phyloP scores from a whole-genome alignment of 2,329 filamentous ascomycete genomes.

The Dothideomycetes sp. region DNA sequence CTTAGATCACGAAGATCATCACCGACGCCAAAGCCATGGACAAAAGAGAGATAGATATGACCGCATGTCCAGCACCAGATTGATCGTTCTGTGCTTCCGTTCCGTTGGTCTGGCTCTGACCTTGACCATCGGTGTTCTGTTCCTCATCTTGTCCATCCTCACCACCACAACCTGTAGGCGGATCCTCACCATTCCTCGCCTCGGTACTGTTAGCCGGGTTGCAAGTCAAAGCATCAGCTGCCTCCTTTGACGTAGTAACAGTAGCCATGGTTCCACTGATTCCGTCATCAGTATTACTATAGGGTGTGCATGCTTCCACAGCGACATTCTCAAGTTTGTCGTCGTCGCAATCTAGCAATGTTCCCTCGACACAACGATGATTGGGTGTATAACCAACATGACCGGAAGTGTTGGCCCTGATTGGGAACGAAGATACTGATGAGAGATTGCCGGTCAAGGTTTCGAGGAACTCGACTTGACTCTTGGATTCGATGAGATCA shows the following conservation, averaged over 20 bases:
- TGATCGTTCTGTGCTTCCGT: no score
- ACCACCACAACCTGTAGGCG: neutral
- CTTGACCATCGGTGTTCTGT: no score
- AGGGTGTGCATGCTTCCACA: neutral
- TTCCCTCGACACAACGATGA: neutral
- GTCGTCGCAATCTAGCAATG: neutral
- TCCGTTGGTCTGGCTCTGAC: no score
- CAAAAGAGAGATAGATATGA: no score
- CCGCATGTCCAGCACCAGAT: no score
- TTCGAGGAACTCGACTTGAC: neutral
- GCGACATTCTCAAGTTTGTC: neutral
- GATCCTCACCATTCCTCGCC: neutral
- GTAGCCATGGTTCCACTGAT: neutral
- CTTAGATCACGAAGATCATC: no score
- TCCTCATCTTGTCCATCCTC: no score
- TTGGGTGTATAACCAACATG: slow-evolving; percentile 1
- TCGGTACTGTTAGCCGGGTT: slow-evolving; percentile 4
- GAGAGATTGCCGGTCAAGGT: neutral
- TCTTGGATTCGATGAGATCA: neutral
- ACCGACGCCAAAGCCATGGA: no score
- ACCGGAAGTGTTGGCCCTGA: neutral
- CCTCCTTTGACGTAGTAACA: neutral
- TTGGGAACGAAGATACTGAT: neutral
- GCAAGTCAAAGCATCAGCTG: neutral
- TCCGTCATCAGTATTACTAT: neutral